A percentile compares a stretch with the other conserved stretches of the same genome.
These are phyloP conservation scores for Venturia effusa DNA, from an alignment of 2,329 filamentous ascomycete species.

Conservation along the genomic window DNA sequence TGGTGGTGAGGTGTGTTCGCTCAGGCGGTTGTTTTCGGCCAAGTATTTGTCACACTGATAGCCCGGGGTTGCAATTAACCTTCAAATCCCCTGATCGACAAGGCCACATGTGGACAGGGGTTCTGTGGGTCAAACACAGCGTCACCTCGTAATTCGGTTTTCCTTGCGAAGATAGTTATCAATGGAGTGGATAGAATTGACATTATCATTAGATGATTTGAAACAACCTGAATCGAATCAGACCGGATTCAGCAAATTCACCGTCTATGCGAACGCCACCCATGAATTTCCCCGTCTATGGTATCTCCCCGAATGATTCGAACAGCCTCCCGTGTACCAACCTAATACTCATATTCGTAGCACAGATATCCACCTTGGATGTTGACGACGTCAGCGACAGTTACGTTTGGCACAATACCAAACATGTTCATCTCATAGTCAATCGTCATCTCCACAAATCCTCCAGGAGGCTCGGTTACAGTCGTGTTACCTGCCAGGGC, in stretches of 20 bases:
- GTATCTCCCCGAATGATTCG: neutral
- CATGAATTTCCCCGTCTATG: no score
- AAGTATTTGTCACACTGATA: no score
- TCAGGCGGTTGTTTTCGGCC: no score
- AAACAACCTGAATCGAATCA: no score
- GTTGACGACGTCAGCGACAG: neutral
- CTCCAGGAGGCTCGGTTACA: neutral
- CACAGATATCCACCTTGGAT: neutral
- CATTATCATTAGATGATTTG: neutral
- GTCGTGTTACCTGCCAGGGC: neutral
- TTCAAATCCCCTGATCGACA: no score
- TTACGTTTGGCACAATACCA: neutral
- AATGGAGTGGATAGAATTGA: neutral
- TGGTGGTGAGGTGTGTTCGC: no score
- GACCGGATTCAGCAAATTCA: no score
- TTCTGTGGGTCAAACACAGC: neutral
- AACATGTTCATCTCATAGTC: neutral
- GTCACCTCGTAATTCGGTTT: neutral
- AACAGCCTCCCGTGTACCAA: neutral
- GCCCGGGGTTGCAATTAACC: no score
- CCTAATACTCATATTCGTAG: slow-evolving; percentile 1
- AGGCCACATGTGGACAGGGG: neutral
- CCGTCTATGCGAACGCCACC: neutral
- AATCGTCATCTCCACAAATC: neutral
- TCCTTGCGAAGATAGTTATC: neutral